A percentile compares a stretch with the other conserved stretches of the same genome.
phyloP scores from a whole-genome alignment of 2,329 filamentous ascomycete genomes.

The Aspergillus persii region DNA sequence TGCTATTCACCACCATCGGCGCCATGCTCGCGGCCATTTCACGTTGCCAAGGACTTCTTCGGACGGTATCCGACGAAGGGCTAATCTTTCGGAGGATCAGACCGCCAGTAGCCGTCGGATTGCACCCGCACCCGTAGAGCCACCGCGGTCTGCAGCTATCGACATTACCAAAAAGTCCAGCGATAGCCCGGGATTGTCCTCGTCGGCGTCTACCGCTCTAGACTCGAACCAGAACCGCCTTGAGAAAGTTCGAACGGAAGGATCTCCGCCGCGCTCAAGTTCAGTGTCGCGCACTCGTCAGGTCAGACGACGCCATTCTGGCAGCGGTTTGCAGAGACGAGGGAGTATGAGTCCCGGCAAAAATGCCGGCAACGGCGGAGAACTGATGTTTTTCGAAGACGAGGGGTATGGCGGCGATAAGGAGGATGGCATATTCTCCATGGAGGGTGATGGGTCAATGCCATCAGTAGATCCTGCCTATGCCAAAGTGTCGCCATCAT shows the following conservation, averaged over 20 bases:
- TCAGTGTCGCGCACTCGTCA: conserved; percentile 31
- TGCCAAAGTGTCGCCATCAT: conserved; percentile 13
- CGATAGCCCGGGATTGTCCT: conserved; percentile 34
- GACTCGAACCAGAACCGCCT: conserved; percentile 33
- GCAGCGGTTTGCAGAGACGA: conserved; percentile 76
- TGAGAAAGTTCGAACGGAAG: conserved; percentile 34
- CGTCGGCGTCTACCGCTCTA: conserved; percentile 39
- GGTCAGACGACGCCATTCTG: conserved; percentile 72
- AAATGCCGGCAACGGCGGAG: conserved; percentile 73
- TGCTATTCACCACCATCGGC: conserved; percentile 75
- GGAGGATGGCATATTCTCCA: conserved; percentile 67
- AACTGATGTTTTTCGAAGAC: conserved; percentile 86
- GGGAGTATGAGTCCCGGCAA: conserved; percentile 66
- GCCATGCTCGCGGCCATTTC: conserved; percentile 63
- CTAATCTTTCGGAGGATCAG: conserved; percentile 36
- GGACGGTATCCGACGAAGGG: conserved; percentile 30
- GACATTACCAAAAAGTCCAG: conserved; percentile 26
- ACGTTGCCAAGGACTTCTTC: conserved; percentile 55
- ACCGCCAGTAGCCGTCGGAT: conserved; percentile 22
- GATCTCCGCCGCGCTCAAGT: conserved; percentile 46
- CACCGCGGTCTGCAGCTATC: conserved; percentile 24
- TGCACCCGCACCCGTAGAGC: conserved; percentile 16
- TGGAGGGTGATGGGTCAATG: conserved; percentile 56
- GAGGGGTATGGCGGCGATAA: conserved; percentile 80
- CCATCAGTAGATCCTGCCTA: conserved; percentile 8